Base-by-base conservation (phyloP, 2,329 filamentous ascomycete genomes). In the Epichloe uncinata region DNA sequence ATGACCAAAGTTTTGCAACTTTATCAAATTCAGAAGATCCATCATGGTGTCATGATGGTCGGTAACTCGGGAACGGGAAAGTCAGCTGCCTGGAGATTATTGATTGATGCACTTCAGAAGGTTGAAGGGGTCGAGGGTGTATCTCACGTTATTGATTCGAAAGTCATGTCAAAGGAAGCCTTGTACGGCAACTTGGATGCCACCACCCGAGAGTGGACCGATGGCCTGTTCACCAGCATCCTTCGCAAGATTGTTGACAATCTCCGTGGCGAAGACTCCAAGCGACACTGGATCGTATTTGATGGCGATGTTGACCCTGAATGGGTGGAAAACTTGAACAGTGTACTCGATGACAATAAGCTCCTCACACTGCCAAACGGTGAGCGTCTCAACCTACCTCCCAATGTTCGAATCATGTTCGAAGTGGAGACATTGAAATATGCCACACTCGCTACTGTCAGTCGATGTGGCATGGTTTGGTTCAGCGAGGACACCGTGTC, bases 21-120 rank as follows among this genome's bases (percentile, higher is more conserved):
- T 2, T 97, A 95, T 65, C 93, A 99, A 66, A 99, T 99, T 55
- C 93, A 97, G 67, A 86, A 84, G 56, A 89, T 98, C 52, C 93
- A 99, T 62, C 93, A 99, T 59, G 93, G 93, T 84, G 93, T 99
- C 30, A 99, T 99, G 94, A 97, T 98, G 93, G 93, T 99, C 9
- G 93, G 93, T 55, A 89, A 87, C 62, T 96, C 94, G 33, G 93
- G 94, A n/a, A 85, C 91, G 43, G 94, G 94, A 63, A 99, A 99
- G 70, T 96, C 93, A 40, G 82, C 86, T 2, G 87, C 93, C 5
- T 99, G 94, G 93, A 89, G 87, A 61, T 81, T 95, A 41, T 75
- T 99, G 47, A 77, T 98, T 18, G 86, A 94, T 60, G 93, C 94
- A 15, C 71, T 98, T 52, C 91, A 97, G 60, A 82, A 85, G 60